phyloP scores from a whole-genome alignment of 2,329 filamentous ascomycete species.

The Fusarium humuli region DNA sequence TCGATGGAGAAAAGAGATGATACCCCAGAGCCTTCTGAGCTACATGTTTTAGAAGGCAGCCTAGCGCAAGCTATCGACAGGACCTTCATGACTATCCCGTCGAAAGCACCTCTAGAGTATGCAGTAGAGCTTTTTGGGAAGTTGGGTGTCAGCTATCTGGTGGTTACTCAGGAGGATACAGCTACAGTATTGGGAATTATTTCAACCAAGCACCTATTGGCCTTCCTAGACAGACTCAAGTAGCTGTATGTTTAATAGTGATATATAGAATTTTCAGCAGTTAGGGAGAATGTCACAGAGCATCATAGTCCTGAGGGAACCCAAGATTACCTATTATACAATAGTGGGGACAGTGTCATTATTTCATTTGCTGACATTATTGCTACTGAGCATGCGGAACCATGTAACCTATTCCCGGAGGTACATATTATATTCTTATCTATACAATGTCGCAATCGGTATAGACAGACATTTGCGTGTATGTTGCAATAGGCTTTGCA shows the following conservation, averaged over 20 bases:
- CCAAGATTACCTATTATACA: background rate
- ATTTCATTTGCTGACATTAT: background rate
- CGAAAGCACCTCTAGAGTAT: slow-evolving; percentile 23
- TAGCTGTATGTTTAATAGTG: too few relatives aligned
- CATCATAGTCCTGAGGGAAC: too few relatives aligned
- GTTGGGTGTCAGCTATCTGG: slow-evolving; percentile 1
- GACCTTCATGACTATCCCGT: slow-evolving; percentile 1
- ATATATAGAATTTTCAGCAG: background rate
- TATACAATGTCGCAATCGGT: background rate
- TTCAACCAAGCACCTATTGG: slow-evolving; percentile 5
- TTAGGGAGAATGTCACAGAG: rapidly evolving
- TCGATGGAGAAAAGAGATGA: background rate
- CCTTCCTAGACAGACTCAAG: rapidly evolving
- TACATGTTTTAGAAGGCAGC: background rate
- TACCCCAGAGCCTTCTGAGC: background rate
- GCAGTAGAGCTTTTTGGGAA: slow-evolving; percentile 25
- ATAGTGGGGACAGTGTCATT: background rate
- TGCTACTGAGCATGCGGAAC: background rate
- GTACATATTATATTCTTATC: rapidly evolving
- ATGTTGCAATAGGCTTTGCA: slow-evolving; percentile 33
- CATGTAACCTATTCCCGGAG: background rate
- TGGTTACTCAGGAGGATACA: slow-evolving; percentile 14
- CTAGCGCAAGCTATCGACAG: background rate
- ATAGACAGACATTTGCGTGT: background rate
- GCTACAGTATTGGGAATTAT: slow-evolving; percentile 14